Base-by-base conservation (phyloP, 345 rosid genomes). In the Nephelium lappaceum region DNA sequence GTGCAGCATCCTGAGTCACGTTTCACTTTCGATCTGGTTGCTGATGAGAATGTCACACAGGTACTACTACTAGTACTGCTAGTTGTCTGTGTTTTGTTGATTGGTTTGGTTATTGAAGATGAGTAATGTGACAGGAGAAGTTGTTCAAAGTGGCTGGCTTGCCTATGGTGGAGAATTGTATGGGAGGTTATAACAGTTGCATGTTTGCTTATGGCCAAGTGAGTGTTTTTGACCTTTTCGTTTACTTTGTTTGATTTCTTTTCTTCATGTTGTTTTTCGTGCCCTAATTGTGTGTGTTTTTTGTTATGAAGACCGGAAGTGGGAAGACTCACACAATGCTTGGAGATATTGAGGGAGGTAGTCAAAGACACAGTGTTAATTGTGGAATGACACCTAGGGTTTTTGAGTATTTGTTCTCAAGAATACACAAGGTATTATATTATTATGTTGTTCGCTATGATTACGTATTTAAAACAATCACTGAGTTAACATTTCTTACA, bases 191-290 rank as follows among this genome's bases (percentile, higher is more conserved):
- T 85, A 94, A 97, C 78, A 97, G 99, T 62, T 97, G 99, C 78
- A 97, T 94, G 99, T 97, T 97, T 86, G 99, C 99, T 1, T 97
- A 97, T 83, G 99, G 98, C 61, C 98, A 97, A 79, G 99, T 97
- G 76, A 85, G 91, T n/a, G 81, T 67, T 77, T 45, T 5, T 1
- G 51, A 31, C 36, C 36, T 31, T 45, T 5, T 45, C 51, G 0
- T 11, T 45, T 45, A 11, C 51, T 45, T 45, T 6, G 21, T 9
- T 57, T 60, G 11, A 21, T 23, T 23, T 60, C 12, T 7, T 45
- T 45, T 45, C 12, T 45, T 7, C 11, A 60, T 19, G 11, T 60
- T 58, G 25, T 58, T 58, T 58, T 58, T 58, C 57, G 16, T 51
- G 15, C 36, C 36, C 36, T 31, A 31, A 31, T 31, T 31, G 36